Percentiles rank a stretch among this genome's conserved stretches.
These are phyloP conservation scores for Collybia nuda DNA, from an alignment of 768 basidiomycete genomes.

Conservation along the genomic window DNA sequence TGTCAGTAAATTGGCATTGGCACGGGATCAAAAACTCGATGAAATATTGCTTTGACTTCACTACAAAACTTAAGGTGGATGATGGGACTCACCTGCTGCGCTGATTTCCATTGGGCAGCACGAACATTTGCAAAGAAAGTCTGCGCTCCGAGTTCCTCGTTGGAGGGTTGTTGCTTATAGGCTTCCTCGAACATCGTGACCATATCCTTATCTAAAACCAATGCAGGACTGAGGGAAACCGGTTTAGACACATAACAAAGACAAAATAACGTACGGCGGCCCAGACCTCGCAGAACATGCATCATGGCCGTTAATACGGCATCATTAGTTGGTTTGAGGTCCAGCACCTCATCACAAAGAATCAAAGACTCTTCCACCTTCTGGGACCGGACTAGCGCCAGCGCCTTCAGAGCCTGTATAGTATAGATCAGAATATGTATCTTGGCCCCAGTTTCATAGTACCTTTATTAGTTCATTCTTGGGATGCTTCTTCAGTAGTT, in stretches of 20 bases:
- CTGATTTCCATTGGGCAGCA: constrained; percentile 81
- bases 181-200: constrained; percentile 86
- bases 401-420: constrained; percentile 74
- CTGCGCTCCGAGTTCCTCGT: constrained; percentile 83
- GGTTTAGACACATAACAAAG: neutral
- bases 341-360: constrained; percentile 79
- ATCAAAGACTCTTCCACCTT: constrained; percentile 83
- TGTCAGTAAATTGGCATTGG: neutral
- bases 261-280: constrained; percentile 48
- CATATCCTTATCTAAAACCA: constrained; percentile 63
- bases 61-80: neutral
- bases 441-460: neutral
- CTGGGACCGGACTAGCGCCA: constrained; percentile 80
- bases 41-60: no score
- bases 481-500: constrained; percentile 84
- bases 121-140: constrained; percentile 85
- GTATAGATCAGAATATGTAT: constrained; percentile 1
- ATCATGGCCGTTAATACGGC: constrained; percentile 76
- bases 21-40: no score
- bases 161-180: constrained; percentile 74
- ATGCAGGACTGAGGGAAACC: constrained; percentile 1
- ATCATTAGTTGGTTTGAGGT: constrained; percentile 71
- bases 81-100: constrained; percentile 60
- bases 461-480: constrained; percentile 74
- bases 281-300: constrained; percentile 78